Base-by-base conservation (phyloP, 306 rosid species). In the Heteromeles arbutifolia region DNA sequence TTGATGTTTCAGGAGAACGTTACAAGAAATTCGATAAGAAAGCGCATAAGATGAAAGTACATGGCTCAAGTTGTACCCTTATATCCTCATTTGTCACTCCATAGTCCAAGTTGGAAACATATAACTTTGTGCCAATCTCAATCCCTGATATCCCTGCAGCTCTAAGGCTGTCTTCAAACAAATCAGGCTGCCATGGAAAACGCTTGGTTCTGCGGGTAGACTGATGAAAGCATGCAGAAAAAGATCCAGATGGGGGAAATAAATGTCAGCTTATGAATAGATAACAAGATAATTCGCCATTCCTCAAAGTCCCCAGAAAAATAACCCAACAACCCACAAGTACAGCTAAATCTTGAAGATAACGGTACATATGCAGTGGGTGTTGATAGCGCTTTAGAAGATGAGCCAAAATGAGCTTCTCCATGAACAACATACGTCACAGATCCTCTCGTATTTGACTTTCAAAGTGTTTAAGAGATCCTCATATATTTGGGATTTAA, bases 41-140 rank as follows among this genome's bases (percentile, higher is more conserved):
- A 83, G 81, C 76, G 79, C 79, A 79, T 78, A 87, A 81, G 80
- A 85, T 74, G 57, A 78, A 86, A 82, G 74, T 80, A 78, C 69
- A 77, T 73, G 85, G 82, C 86, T 80, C 54, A 64, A 81, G 69
- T 76, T 79, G 90, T 95, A 95, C 99, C 99, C 97, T 89, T 89
- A 95, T 90, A 80, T 95, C 99, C 82, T 95, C 97, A 79, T 95
- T 92, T 83, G 99, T 90, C 76, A 95, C 99, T 72, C 99, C 99
- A 81, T 73, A 80, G 84, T 95, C 97, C 92, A 95, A 88, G 87
- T 92, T 95, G 79, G 99, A 95, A 80, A 95, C 97, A 86, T 89
- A 89, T 79, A 95, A 84, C 80, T 90, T 95, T 28, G 97, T 89
- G 80, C 97, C 97, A 65, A 91, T 84, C 82, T 92, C 97, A 69